Percentiles rank a stretch among this genome's conserved stretches.
Conservation (phyloP, 805 yeast genomes). For the Pichia nanzhaoensis region DNA sequence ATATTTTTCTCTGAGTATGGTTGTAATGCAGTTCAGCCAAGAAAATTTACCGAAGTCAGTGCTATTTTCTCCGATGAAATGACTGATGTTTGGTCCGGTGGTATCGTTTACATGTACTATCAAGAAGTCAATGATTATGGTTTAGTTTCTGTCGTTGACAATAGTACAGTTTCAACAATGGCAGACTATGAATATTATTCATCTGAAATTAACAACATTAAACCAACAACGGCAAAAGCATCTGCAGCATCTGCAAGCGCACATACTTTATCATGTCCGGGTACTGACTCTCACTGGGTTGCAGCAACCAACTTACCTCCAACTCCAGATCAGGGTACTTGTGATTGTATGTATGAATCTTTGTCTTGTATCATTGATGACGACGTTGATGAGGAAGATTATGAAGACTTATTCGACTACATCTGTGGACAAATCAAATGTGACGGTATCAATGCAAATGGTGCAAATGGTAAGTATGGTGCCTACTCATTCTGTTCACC, state of each 20-base stretch:
- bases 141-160: slow-evolving; percentile 48
- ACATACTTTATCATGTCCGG: slow-evolving; percentile 53
- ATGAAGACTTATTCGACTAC: slow-evolving; percentile 48
- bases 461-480: slow-evolving; percentile 63
- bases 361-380: slow-evolving; percentile 54
- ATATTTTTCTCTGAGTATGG: slow-evolving; percentile 80
- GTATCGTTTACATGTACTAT: slow-evolving; percentile 82
- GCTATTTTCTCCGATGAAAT: slow-evolving; percentile 57
- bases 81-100: slow-evolving; percentile 88
- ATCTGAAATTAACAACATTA: slow-evolving; percentile 45
- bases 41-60: slow-evolving; percentile 65
- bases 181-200: slow-evolving; percentile 59
- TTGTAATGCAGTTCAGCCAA: slow-evolving; percentile 63
- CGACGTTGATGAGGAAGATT: slow-evolving; percentile 48
- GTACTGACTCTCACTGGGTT: slow-evolving; percentile 49
- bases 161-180: slow-evolving; percentile 49
- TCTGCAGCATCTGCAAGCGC: slow-evolving; percentile 37
- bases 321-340: slow-evolving; percentile 58
- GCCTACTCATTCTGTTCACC: slow-evolving; percentile 64
- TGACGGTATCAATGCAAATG: slow-evolving; percentile 54
- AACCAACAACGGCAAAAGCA: slow-evolving; percentile 45
- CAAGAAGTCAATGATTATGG: slow-evolving; percentile 73
- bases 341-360: slow-evolving; percentile 56
- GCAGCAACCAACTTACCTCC: slow-evolving; percentile 72
- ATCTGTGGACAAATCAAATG: slow-evolving; percentile 55